A percentile compares a stretch with the other conserved stretches of the same genome.
Conservation (phyloP, 139 green algal genomes). For the Chlorella sp. region DNA sequence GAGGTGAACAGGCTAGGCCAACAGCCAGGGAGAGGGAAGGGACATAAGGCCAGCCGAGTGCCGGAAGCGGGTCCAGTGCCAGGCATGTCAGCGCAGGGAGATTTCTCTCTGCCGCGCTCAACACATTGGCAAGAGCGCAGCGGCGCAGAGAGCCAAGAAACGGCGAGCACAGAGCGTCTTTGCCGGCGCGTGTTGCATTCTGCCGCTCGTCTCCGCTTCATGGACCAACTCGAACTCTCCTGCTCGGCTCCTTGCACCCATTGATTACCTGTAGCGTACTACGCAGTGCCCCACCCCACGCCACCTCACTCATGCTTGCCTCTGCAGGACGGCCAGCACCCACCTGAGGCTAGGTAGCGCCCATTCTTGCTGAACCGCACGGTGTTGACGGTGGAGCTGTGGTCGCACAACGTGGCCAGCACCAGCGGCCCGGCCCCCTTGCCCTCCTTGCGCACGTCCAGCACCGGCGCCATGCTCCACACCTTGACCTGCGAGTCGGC, state of each 20-base stretch:
- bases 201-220: neutral
- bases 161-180: too few species aligned
- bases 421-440: constrained; percentile 52
- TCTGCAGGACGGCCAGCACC: neutral
- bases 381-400: constrained; percentile 79
- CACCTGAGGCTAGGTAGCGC: constrained; percentile 45
- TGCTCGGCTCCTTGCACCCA: neutral
- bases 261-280: too few species aligned
- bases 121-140: too few species aligned
- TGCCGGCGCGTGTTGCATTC: neutral
- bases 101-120: too few species aligned
- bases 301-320: too few species aligned
- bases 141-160: too few species aligned
- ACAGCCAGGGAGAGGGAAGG: too few species aligned
- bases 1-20: too few species aligned
- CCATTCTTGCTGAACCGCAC: constrained; percentile 83
- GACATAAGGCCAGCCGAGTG: too few species aligned
- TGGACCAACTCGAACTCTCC: neutral
- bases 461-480: constrained; percentile 73
- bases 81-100: too few species aligned
- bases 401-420: constrained; percentile 84
- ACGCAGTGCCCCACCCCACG: too few species aligned
- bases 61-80: too few species aligned
- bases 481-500: constrained; percentile 75
- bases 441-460: constrained; percentile 65